Evolutionary conservation across 2,329 filamentous ascomycete genomes (phyloP), one percentile per base, ranked within the genome.

Genomic region (Juglanconis juglandina): DNA sequence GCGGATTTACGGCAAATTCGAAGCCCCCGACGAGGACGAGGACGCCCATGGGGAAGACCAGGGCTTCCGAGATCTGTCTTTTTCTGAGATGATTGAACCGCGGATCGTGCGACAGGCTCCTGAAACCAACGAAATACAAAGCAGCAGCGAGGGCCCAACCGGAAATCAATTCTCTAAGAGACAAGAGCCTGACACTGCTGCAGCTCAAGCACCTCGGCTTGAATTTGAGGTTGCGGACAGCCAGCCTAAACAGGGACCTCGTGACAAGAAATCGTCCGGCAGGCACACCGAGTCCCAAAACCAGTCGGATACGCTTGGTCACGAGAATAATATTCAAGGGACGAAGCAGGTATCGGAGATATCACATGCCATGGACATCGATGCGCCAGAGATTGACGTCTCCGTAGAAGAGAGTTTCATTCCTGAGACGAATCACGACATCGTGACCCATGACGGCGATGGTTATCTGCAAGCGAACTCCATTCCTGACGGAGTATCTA

Each of bases 1-100:
- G 63, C 82, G 91, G 9, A 74, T 91, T 9, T 96, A 94, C 67
- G 86, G 83, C 63, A 90, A 87, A 60, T 95, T 96, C 65, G 91
- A 96, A 67, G 86, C 87, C 66, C 88, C 88, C 0, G 83, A 84
- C 10, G 76, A 84, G 7, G 81, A 86, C 6, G 84, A 85, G 10
- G 85, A 87, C 0, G 82, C 83, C 0, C 76, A 74, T 1, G 79
- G 81, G 13, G 77, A 77, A 9, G 82, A 88, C 59, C 81, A 87
- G 62, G 89, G 89, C 1, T 77, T 82, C 53, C 81, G 87, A n/a
- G 79, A 79, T 6, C 61, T 92, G 35, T 67, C 72, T 0, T 88
- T 89, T 73, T 70, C 71, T 2, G 87, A 91, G 30, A 78, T 95
- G 69, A 81, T 86, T 42, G 87, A 92, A 44, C 83, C 88, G 1